Percentiles rank a stretch among this genome's conserved stretches.
Evolutionary conservation across 176 grass and related monocot species (phyloP).

Genomic region (Carex pumila): DNA sequence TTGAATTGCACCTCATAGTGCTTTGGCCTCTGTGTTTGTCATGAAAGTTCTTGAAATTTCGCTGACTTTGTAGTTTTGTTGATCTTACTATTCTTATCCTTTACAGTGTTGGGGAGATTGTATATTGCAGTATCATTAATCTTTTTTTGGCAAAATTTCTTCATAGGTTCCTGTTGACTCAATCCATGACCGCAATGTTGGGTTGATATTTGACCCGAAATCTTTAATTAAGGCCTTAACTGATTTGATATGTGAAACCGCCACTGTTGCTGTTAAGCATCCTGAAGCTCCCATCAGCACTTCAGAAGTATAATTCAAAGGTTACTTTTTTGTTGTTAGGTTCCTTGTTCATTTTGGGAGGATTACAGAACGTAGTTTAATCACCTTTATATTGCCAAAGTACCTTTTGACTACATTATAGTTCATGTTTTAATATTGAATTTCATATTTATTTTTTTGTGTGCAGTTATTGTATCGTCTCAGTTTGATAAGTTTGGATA

Average conservation of each 20-base stretch:
- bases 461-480: background rate
- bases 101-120: background rate
- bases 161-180: constrained; percentile 52
- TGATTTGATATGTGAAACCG: constrained; percentile 34
- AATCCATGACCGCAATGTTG: constrained; percentile 42
- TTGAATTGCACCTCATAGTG: background rate
- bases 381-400: background rate
- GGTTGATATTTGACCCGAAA: constrained; percentile 51
- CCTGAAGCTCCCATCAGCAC: constrained; percentile 32
- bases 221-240: constrained; percentile 68
- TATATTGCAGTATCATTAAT: background rate
- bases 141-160: constrained; percentile 12
- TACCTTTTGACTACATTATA: background rate
- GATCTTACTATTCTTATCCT: background rate
- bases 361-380: background rate
- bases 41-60: background rate
- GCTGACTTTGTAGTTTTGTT: background rate
- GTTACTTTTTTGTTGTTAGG: background rate
- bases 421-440: background rate
- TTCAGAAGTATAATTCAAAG: constrained; percentile 14
- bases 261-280: background rate
- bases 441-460: background rate
- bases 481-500: background rate
- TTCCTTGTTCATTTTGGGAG: background rate
- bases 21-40: background rate